phyloP scores from a whole-genome alignment of 768 basidiomycete genomes.

The Lactarius quietus region DNA sequence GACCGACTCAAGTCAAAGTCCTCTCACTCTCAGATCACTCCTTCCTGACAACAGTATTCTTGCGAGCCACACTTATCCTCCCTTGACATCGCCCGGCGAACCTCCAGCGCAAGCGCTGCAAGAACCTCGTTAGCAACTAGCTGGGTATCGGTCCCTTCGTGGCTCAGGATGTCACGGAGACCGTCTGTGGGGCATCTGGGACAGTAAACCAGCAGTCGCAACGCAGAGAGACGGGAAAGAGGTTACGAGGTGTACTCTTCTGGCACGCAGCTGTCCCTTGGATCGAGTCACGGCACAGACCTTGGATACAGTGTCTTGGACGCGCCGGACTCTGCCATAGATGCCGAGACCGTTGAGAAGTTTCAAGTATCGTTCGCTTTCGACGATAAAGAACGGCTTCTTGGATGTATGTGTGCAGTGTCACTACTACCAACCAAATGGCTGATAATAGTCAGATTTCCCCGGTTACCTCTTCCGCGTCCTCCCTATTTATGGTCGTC shows the following conservation, averaged over 20 bases:
- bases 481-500: conserved; percentile 81
- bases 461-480: conserved; percentile 87
- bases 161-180: conserved; percentile 24
- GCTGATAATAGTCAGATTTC: conserved; percentile 56
- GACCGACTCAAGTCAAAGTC: not conserved
- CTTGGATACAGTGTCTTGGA: conserved; percentile 71
- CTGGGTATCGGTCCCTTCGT: conserved; percentile 27
- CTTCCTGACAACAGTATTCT: not conserved
- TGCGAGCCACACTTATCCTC: conserved; percentile 25
- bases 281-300: conserved; percentile 32
- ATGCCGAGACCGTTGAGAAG: conserved; percentile 65
- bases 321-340: conserved; percentile 57
- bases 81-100: conserved; percentile 17
- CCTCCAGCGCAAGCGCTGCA: conserved; percentile 3
- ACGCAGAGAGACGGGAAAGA: conserved; percentile 15
- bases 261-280: conserved; percentile 28
- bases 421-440: conserved; percentile 1
- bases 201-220: not conserved
- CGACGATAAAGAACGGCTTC: conserved; percentile 78
- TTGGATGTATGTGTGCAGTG: conserved; percentile 68
- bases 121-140: conserved; percentile 21
- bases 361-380: conserved; percentile 83
- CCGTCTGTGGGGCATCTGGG: not conserved
- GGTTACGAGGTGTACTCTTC: conserved; percentile 37
- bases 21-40: conserved; percentile 11